Evolutionary conservation across 371 early-diverging fungal species (phyloP).

Genomic region (Lichtheimia ramosa): DNA sequence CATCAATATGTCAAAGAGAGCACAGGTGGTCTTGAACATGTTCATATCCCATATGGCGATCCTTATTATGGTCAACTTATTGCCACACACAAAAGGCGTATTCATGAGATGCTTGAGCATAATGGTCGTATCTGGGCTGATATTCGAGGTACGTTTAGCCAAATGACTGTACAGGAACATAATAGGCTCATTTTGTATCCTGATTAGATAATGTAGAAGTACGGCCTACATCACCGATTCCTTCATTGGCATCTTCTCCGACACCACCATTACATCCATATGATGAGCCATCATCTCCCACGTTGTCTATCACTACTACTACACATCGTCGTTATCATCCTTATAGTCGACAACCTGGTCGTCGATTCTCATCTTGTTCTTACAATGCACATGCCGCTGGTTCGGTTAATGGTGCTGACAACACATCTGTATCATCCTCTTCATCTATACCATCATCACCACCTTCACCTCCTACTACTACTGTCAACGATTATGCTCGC

Average conservation of each 20-base stretch:
- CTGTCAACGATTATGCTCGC: background rate
- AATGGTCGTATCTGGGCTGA: slow-evolving; percentile 37
- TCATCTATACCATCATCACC: slow-evolving; percentile 10
- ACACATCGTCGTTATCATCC: slow-evolving; percentile 3
- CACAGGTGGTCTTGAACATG: slow-evolving; percentile 28
- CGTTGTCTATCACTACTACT: slow-evolving; percentile 1
- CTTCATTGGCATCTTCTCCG: slow-evolving; percentile 20
- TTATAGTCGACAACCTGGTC: slow-evolving; percentile 2
- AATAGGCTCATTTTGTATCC: background rate
- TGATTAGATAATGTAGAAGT: background rate
- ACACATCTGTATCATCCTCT: slow-evolving; percentile 12
- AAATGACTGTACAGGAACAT: background rate
- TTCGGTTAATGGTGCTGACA: slow-evolving; percentile 8
- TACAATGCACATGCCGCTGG: slow-evolving; percentile 6
- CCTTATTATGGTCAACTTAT: slow-evolving; percentile 29
- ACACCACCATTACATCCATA: slow-evolving; percentile 23
- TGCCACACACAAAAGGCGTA: slow-evolving; percentile 27
- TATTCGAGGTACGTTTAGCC: slow-evolving; percentile 18
- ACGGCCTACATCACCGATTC: slow-evolving; percentile 13
- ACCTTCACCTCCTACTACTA: slow-evolving; percentile 1
- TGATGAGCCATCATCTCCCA: slow-evolving; percentile 17
- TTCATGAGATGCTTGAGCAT: slow-evolving; percentile 31
- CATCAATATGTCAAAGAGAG: slow-evolving; percentile 31
- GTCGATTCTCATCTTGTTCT: slow-evolving; percentile 7
- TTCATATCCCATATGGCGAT: slow-evolving; percentile 34